Conservation (phyloP, 345 rosid genomes). For the Passiflora organensis region DNA sequence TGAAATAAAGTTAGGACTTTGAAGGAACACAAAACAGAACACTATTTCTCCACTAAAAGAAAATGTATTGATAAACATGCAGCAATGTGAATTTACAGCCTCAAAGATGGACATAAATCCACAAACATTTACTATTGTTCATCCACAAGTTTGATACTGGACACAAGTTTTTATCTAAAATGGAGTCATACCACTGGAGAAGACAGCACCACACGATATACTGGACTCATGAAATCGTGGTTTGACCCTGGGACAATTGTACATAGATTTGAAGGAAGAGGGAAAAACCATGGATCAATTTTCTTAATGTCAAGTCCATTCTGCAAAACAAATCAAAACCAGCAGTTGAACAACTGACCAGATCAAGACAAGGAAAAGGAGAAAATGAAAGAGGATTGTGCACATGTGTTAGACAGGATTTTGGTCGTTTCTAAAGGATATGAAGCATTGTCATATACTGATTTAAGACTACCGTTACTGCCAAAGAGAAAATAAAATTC, state of each 20-base stretch:
- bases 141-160: not conserved
- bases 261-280: slow-evolving; percentile 57
- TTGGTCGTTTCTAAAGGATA: too few species aligned
- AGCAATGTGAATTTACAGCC: not conserved
- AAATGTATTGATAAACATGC: not conserved
- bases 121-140: too few species aligned
- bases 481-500: too few species aligned
- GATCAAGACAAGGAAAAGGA: too few species aligned
- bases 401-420: too few species aligned
- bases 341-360: slow-evolving; percentile 2
- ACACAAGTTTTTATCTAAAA: slow-evolving; percentile 6
- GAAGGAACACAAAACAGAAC: too few species aligned
- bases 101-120: not conserved
- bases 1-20: not conserved
- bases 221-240: slow-evolving; percentile 57
- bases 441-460: too few species aligned
- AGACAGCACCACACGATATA: slow-evolving; percentile 72
- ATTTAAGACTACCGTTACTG: too few species aligned
- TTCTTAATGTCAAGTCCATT: slow-evolving; percentile 37
- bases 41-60: not conserved
- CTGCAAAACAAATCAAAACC: slow-evolving; percentile 34
- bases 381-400: too few species aligned
- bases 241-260: slow-evolving; percentile 72
- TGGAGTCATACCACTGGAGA: slow-evolving; percentile 79
- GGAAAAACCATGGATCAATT: slow-evolving; percentile 83